These are phyloP conservation scores for Biscogniauxia sp. DNA, from an alignment of 2,329 filamentous ascomycete species.

Conservation along the genomic window DNA sequence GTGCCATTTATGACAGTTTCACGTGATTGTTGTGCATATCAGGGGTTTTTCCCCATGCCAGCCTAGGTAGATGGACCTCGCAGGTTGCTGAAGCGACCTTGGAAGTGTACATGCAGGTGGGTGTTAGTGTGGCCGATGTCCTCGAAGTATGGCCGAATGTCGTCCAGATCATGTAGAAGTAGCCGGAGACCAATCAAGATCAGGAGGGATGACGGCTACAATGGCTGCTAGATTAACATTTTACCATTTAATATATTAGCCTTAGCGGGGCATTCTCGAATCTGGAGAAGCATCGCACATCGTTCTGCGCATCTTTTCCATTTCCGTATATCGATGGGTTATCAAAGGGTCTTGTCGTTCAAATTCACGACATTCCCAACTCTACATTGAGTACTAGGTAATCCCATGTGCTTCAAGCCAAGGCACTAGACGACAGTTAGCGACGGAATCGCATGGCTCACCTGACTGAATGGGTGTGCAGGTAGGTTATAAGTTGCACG, in stretches of 20 bases:
- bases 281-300: constrained; percentile 19
- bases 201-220: constrained; percentile 12
- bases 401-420: background rate
- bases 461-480: constrained; percentile 14
- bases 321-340: constrained; percentile 13
- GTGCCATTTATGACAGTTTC: constrained; percentile 11
- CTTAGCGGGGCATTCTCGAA: constrained; percentile 10
- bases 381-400: background rate
- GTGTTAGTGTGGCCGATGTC: constrained; percentile 11
- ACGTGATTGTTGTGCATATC: constrained; percentile 21
- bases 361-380: constrained; percentile 17
- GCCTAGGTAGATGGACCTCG: background rate
- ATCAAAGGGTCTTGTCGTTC: constrained; percentile 14
- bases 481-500: constrained; percentile 1
- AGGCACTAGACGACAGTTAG: background rate
- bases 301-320: constrained; percentile 20
- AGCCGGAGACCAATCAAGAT: constrained; percentile 14
- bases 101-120: constrained; percentile 6
- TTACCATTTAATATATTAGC: constrained; percentile 23
- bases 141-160: constrained; percentile 18
- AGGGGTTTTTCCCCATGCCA: constrained; percentile 4
- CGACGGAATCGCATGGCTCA: background rate
- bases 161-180: constrained; percentile 15
- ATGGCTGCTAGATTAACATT: constrained; percentile 25
- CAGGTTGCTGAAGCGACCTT: background rate